Conservation (phyloP, 2,329 filamentous ascomycete genomes). For the Curvularia sp. region DNA sequence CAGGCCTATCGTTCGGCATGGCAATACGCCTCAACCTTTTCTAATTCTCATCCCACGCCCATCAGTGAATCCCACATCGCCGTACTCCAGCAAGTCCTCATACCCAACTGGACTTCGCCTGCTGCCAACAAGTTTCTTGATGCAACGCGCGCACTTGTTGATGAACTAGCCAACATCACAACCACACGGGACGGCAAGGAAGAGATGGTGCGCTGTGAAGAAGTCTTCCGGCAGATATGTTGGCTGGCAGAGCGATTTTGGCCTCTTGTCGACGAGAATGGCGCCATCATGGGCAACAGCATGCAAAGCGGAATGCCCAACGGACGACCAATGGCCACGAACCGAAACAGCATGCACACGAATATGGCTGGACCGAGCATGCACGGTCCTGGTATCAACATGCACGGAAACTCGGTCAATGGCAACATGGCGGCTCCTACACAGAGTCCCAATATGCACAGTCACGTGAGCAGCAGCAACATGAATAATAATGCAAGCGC, state of each 20-base stretch:
- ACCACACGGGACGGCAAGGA: slow-evolving; percentile 57
- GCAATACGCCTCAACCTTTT: slow-evolving; percentile 58
- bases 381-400: slow-evolving; percentile 16
- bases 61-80: slow-evolving; percentile 55
- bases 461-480: slow-evolving; percentile 15
- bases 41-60: slow-evolving; percentile 47
- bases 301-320: slow-evolving; percentile 30
- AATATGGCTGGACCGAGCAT: slow-evolving; percentile 16
- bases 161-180: slow-evolving; percentile 59
- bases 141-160: slow-evolving; percentile 57
- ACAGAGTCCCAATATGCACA: slow-evolving; percentile 11
- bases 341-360: slow-evolving; percentile 17
- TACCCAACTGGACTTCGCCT: slow-evolving; percentile 60
- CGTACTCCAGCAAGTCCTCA: slow-evolving; percentile 59
- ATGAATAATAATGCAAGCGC: slow-evolving; percentile 11
- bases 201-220: slow-evolving; percentile 57
- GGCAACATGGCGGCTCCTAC: slow-evolving; percentile 15
- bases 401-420: slow-evolving; percentile 15
- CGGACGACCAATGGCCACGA: slow-evolving; percentile 13
- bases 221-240: slow-evolving; percentile 57
- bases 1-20: slow-evolving; percentile 58
- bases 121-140: slow-evolving; percentile 60
- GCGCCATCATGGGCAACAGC: slow-evolving; percentile 39
- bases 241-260: slow-evolving; percentile 59
- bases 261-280: slow-evolving; percentile 60